These are phyloP conservation scores for Pezicula neosporulosa DNA, from an alignment of 2,329 filamentous ascomycete species.

Conservation along the genomic window DNA sequence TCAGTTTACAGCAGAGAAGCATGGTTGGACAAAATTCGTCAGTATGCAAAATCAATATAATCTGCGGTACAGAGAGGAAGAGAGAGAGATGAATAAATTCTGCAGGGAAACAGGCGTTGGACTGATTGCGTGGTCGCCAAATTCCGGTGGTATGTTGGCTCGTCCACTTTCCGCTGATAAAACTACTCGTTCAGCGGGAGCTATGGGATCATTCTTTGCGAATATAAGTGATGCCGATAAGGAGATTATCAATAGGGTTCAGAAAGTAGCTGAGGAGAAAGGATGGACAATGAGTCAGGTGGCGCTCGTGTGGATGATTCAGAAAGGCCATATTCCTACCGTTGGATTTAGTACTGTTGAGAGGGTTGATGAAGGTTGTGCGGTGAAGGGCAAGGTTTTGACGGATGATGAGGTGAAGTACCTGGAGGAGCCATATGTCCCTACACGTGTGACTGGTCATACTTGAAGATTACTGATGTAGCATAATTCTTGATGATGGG, in stretches of 20 bases:
- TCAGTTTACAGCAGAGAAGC: conserved; percentile 43
- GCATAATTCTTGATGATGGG: neutral
- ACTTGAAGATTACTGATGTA: neutral
- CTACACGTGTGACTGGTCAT: conserved; percentile 13
- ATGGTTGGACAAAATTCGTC: conserved; percentile 50
- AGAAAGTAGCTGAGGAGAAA: conserved; percentile 50
- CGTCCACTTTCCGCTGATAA: conserved; percentile 9
- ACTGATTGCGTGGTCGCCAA: conserved; percentile 28
- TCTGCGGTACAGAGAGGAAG: conserved; percentile 54
- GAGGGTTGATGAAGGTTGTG: conserved; percentile 47
- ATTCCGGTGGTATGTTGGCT: conserved; percentile 20
- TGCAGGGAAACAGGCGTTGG: conserved; percentile 36
- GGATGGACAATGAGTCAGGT: conserved; percentile 52
- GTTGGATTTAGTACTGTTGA: conserved; percentile 41
- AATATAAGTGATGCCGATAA: conserved; percentile 31
- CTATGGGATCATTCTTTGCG: neutral
- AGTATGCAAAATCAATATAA: conserved; percentile 53
- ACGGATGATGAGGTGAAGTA: conserved; percentile 44
- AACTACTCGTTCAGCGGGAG: neutral
- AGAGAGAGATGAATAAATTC: conserved; percentile 33
- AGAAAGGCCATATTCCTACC: conserved; percentile 41
- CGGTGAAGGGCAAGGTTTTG: conserved; percentile 30
- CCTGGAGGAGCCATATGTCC: conserved; percentile 47
- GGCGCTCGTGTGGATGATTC: conserved; percentile 47
- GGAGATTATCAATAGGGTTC: conserved; percentile 47